A percentile compares a stretch with the other conserved stretches of the same genome.
phyloP scores from a whole-genome alignment of 1,139 yeast species.

The Yarrowia galli region DNA sequence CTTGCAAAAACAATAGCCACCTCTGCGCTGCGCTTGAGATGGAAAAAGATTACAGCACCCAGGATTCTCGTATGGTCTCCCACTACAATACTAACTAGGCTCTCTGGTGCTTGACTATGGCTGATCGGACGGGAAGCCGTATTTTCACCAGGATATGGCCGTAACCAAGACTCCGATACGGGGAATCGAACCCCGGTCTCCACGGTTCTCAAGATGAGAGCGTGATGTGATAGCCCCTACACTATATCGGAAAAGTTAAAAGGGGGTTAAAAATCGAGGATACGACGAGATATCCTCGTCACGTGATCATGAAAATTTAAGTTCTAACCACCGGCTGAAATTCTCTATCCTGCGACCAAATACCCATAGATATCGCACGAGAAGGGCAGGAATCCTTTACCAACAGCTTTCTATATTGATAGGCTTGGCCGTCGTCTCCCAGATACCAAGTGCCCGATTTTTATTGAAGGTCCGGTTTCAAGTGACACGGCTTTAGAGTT shows the following conservation, averaged over 20 bases:
- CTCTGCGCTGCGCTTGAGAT: neutral
- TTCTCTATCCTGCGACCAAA: too few relatives aligned
- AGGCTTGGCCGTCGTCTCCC: too few relatives aligned
- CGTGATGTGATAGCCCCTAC: slow-evolving; percentile 38
- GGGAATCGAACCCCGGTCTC: slow-evolving; percentile 38
- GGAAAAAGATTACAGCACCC: slow-evolving; percentile 30
- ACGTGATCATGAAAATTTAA: too few relatives aligned
- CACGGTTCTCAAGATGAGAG: slow-evolving; percentile 32
- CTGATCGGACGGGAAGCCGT: slow-evolving; percentile 35
- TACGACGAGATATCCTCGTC: too few relatives aligned
- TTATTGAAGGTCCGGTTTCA: too few relatives aligned
- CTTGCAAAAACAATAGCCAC: too few relatives aligned
- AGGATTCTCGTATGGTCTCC: slow-evolving; percentile 35
- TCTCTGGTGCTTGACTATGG: slow-evolving; percentile 35
- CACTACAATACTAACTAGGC: slow-evolving; percentile 35
- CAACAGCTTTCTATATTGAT: too few relatives aligned
- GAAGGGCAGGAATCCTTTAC: too few relatives aligned
- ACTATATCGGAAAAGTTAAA: slow-evolving; percentile 9
- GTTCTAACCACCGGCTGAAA: too few relatives aligned
- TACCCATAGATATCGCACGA: too few relatives aligned
- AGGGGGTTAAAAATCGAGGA: neutral
- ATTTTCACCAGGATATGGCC: slow-evolving; percentile 33
- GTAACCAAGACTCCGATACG: slow-evolving; percentile 31
- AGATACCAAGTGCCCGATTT: too few relatives aligned
- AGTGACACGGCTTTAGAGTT: too few relatives aligned